Base-by-base conservation (phyloP, 202 grass and related monocot genomes). In the Carex arenaria region DNA sequence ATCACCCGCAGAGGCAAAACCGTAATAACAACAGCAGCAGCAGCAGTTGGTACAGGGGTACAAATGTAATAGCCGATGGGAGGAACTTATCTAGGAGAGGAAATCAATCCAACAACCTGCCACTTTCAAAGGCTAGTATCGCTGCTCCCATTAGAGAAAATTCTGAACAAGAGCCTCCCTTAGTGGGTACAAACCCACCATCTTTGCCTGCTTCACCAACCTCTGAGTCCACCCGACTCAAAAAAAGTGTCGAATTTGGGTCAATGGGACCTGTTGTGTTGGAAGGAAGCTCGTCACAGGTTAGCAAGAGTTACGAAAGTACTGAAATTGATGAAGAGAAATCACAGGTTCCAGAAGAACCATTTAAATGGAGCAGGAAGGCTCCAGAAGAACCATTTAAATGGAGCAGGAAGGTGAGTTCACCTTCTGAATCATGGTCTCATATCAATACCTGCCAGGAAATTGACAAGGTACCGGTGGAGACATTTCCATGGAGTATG, bases 251-350 rank as follows among this genome's bases (percentile, higher is more conserved):
- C 55, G 85, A 93, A 61, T 93, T 92, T 61, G 93, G 93, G 57
- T 87, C 91, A 71, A 66, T 93, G 78, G 93, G 88, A 19, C 88
- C 91, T 82, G 85, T 92, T 86, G 71, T 88, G 40, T 17, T 94
- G 64, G 54, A 80, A 53, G 61, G 54, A 19, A 67, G 68, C 59
- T 78, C 82, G 18, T 77, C 87, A 1, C 85, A 90, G 51, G 53
- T 56, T 31, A 67, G 81, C 36, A 85, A 83, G 59, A 52, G 7
- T 9, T 54, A 34, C 64, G 77, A 62, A 38, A 53, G 8, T 32
- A 55, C 10, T 52, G 47, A 18, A 47, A 10, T 9, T 22, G 19
- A 12, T 67, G 74, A 64, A 49, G 53, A 42, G 8, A 75, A 61
- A 60, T 15, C 28, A n/a, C 74, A 60, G 54, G 74, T 18, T 19